Evolutionary conservation across 768 basidiomycete genomes (phyloP).

Genomic region (Pleurotus platypus): DNA sequence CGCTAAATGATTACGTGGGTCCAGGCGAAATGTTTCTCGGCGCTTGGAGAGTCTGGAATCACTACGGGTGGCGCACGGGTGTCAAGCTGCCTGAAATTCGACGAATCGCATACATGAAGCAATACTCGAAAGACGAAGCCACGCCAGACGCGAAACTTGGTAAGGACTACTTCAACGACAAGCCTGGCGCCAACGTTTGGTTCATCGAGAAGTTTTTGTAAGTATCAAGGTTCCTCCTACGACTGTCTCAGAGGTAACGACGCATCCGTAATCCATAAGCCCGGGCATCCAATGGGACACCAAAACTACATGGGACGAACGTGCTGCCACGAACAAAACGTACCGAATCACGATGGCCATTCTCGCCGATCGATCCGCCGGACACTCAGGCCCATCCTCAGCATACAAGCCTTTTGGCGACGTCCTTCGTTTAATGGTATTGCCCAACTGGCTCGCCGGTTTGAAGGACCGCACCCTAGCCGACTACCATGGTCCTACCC

Average conservation of each 20-base stretch:
- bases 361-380: neutral
- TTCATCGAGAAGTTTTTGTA: constrained; percentile 3
- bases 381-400: neutral
- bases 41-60: constrained; percentile 2
- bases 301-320: neutral
- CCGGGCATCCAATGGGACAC: constrained; percentile 3
- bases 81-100: neutral
- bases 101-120: neutral
- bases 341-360: neutral
- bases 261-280: neutral
- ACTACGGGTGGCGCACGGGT: neutral
- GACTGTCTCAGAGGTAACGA: too few relatives aligned
- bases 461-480: neutral
- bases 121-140: neutral
- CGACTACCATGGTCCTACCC: neutral
- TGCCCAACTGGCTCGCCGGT: neutral
- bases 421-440: neutral
- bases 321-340: neutral
- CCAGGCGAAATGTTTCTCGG: neutral
- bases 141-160: neutral
- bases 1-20: neutral
- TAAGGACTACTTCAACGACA: neutral
- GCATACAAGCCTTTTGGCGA: neutral
- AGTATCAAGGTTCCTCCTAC: neutral
- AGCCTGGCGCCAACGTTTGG: constrained; percentile 5